Evolutionary conservation across 2,329 filamentous ascomycete genomes (phyloP), one percentile per base, ranked within the genome.

Genomic region (Fusarium sacchari): DNA sequence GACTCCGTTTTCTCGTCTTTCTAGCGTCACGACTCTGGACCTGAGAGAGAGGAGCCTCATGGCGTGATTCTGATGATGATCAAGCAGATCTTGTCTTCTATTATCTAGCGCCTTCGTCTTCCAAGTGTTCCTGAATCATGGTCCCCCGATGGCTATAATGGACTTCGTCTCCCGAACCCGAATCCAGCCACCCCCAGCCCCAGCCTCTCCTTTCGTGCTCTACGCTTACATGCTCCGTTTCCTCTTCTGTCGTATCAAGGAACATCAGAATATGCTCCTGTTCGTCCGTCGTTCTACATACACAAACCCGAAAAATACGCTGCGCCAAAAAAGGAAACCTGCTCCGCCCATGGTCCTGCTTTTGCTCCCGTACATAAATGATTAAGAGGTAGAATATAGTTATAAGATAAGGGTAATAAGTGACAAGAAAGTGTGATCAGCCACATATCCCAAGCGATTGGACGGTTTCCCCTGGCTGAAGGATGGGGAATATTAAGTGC

Each of bases 401-500:
- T 59, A 72, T 68, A 73, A 67, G 32, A 60, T 65, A 63, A 72
- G 59, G 67, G 62, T 61, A 50, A 66, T 69, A 72, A 74, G 59
- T 61, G 73, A 74, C 59, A 60, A 67, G 59, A 74, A 72, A 70
- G 47, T 72, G 64, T 66, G 64, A 62, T 75, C 67, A 76, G 74
- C 72, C 75, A 71, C 69, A 66, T 69, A 71, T 69, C 67, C 72
- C 71, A 74, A 72, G 72, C 69, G 72, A 74, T 74, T 75, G 72
- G 72, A 75, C 60, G 43, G 62, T 68, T 69, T 75, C 72, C 65
- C 75, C 67, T 76, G 70, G 57, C 73, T 69, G 60, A 67, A 70
- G 59, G 70, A 69, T 65, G 63, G 75, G 75, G 72, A 67, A 72
- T 70, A 77, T 77, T 77, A 77, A 68, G 65, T 76, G 71, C 72